phyloP scores from a whole-genome alignment of 2,329 filamentous ascomycete genomes.

The Colletotrichum scovillei region DNA sequence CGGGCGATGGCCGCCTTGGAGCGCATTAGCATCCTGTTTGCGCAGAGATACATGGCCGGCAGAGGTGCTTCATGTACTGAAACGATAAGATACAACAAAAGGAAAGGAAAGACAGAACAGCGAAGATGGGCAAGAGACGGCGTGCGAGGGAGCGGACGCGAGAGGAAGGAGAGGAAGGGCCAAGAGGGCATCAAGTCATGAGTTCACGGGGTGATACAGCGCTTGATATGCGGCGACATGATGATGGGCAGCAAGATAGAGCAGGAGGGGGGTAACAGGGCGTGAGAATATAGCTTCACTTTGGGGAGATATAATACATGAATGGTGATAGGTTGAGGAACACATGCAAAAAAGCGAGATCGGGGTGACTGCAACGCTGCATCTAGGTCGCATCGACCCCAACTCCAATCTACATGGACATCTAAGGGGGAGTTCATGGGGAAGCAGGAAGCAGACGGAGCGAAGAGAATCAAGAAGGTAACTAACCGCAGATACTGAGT shows the following conservation, averaged over 20 bases:
- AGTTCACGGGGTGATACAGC: neutral
- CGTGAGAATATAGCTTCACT: conserved; percentile 15
- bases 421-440: neutral
- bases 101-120: neutral
- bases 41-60: conserved; percentile 21
- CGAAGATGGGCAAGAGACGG: no score
- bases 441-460: neutral
- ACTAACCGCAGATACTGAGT: conserved; percentile 65
- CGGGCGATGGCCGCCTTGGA: conserved; percentile 68
- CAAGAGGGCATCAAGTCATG: neutral
- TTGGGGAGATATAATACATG: neutral
- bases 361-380: neutral
- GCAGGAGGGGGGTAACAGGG: neutral
- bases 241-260: neutral
- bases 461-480: neutral
- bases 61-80: neutral
- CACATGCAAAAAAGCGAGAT: neutral
- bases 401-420: neutral
- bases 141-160: neutral
- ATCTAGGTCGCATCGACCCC: conserved; percentile 3
- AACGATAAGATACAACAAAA: conserved; percentile 4
- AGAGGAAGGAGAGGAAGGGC: neutral
- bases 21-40: conserved; percentile 36
- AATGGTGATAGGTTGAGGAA: conserved; percentile 10
- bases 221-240: neutral